Evolutionary conservation across 2,329 filamentous ascomycete genomes (phyloP), one percentile per base, ranked within the genome.

Genomic region (Blastomyces gilchristii): DNA sequence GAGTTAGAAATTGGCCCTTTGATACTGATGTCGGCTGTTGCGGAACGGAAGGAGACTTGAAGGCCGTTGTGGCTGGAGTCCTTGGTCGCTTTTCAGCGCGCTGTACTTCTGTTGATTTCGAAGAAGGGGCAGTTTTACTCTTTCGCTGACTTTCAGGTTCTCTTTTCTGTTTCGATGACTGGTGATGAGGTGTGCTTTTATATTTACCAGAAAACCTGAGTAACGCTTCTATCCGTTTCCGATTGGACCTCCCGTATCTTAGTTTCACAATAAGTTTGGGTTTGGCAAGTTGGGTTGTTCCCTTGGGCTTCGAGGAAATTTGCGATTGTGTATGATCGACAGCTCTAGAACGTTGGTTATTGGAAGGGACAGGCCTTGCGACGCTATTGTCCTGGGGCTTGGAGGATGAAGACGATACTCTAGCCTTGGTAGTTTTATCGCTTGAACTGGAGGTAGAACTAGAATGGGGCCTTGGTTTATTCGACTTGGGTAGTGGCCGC

Each of bases 191-290:
- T 52, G 67, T 64, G 4, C 64, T 37, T 68, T 72, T 77, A 60
- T 67, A 72, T 67, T 77, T 78, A 50, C 71, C 72, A 31, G 74
- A 73, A 58, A 80, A 77, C 67, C 76, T 79, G 25, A 80, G 71
- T 22, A 80, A 70, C 41, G 71, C 76, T 64, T 79, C 77, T 41
- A 83, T 76, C n/a, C 77, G 76, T 62, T 77, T 77, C 52, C 74
- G 73, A 68, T 80, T 79, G 50, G 76, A 70, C 68, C 79, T 82
- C 18, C 80, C 79, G 68, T 82, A 83, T 64, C 77, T 82, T 50
- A 84, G 69, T 65, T 75, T 81, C 34, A 82, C 77, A 54, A 82
- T 72, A 45, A 80, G 72, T 62, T 69, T 73, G 47, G 64, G 62
- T 65, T 69, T 74, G 22, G 62, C 39, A 14, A 62, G 16, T 47